Evolutionary conservation across 2,329 filamentous ascomycete species (phyloP), one percentile per base, ranked within the genome.

Genomic region (Tolypocladium album): DNA sequence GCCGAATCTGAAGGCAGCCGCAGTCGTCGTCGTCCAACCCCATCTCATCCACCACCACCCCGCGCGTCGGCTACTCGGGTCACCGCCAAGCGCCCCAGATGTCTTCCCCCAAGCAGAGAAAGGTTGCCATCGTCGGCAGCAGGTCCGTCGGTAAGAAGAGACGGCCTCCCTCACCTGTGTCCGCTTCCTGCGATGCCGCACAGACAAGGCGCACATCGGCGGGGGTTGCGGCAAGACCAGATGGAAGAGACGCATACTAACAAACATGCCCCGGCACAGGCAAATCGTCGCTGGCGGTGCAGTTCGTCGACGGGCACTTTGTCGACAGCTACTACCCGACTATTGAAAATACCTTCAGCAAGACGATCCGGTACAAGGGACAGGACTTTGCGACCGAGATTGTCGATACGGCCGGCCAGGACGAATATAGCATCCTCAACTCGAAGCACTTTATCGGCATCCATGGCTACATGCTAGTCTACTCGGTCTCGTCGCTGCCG

Each of bases 381-480:
- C 91, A 97, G 75, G 94, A 97, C 66, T 99, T 87, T 75, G 87
- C 90, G 58, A 96, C 92, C 15, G 94, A 99, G 78, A 97, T 99
- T 69, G 94, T 99, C 73, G 94, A 99, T 73, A 99, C 94, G 36
- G 94, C 94, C 58, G 94, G 94, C 62, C 92, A 96, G 88, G 94
- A 99, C 79, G 94, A 99, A 76, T 99, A 99, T 80, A 96, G 90
- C 72, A 97, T 97, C 65, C 82, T 99, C 63, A 97, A 97, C 76
- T 96, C 90, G 64, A 97, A 97, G 79, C 93, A 97, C 74, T 97
- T 97, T 70, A 97, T 99, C 73, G 94, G 94, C 64, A 97, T 97
- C 66, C 94, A 99, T 78, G 94, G 94, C 60, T 99, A 97, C 75
- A 92, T 99, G 84, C 88, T 99, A 62, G 93, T 97, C 56, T 99